Base-by-base conservation (phyloP, 2,329 filamentous ascomycete species). In the Colletotrichum aenigma region DNA sequence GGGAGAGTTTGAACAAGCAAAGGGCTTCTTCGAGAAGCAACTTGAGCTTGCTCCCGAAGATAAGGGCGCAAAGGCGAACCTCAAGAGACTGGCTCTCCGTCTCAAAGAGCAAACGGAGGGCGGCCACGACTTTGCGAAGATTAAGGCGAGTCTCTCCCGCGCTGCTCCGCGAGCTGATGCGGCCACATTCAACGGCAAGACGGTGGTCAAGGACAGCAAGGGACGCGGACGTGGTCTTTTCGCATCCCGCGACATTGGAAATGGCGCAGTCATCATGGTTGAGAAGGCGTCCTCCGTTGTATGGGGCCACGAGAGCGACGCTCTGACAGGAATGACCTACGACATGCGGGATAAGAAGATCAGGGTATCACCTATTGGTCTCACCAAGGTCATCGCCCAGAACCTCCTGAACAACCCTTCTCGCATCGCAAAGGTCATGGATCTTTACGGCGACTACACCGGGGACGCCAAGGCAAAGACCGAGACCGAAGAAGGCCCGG, bases 181-280 rank as follows among this genome's bases (percentile, higher is more conserved):
- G 2, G 84, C 83, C 3, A 81, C 78, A 7, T 84, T 82, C 30
- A 32, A 77, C 4, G 71, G 77, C 2, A 24, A 79, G 18, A 84
- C 81, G 1, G 78, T 79, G n/a, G 70, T 85, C 18, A 79, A 77
- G 28, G 32, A 78, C 1, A 84, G 80, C 24, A 71, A 71, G 0
- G 79, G 79, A 6, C 70, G 80, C 18, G 85, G 86, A 1, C 80
- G 83, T 1, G 86, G 86, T 2, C 75, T 87, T 1, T 87, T 87
- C 56, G 82, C 84, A 2, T 82, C 78, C 0, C 75, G 77, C 2
- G 74, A 81, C 21, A 80, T 86, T 4, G 83, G 83, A 4, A 83
- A 85, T 4, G 43, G 43, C 43, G 43, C 43, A n/a, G 70, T 85
- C 5, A 76, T 85, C 64, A 77, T 87, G 71, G 83, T 82, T 30